phyloP scores from a whole-genome alignment of 768 basidiomycete species.

The Coprinopsis strossmayeri region DNA sequence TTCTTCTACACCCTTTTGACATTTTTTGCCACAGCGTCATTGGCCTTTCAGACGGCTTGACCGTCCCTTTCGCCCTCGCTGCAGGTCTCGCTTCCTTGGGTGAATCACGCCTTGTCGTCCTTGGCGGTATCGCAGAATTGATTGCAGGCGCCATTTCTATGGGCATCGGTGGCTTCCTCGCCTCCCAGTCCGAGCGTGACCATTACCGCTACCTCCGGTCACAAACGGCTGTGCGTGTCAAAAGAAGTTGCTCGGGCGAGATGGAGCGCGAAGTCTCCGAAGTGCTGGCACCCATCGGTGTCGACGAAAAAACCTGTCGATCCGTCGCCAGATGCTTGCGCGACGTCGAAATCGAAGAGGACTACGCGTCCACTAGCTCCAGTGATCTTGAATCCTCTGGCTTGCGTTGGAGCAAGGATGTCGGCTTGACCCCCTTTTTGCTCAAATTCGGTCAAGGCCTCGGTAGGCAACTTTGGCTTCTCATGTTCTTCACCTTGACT shows the following conservation, averaged over 20 bases:
- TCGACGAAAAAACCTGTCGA: conserved; percentile 75
- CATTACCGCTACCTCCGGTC: conserved; percentile 79
- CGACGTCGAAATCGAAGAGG: conserved; percentile 49
- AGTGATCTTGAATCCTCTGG: conserved; percentile 51
- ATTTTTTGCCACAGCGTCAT: conserved; percentile 52
- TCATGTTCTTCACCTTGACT: neutral
- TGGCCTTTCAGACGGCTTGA: conserved; percentile 86
- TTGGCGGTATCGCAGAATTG: conserved; percentile 93
- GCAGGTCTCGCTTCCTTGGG: conserved; percentile 88
- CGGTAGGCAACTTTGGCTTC: conserved; percentile 38
- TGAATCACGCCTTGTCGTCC: conserved; percentile 83
- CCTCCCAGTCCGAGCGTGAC: conserved; percentile 94
- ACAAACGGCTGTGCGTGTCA: conserved; percentile 75
- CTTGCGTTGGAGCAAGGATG: conserved; percentile 64
- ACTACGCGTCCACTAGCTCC: conserved; percentile 10
- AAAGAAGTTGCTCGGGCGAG: conserved; percentile 86
- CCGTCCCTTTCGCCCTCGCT: conserved; percentile 87
- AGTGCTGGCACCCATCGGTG: conserved; percentile 83
- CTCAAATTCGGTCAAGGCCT: conserved; percentile 95
- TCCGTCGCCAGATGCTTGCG: conserved; percentile 73
- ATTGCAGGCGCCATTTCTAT: conserved; percentile 96
- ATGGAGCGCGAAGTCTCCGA: conserved; percentile 93
- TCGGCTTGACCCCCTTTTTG: conserved; percentile 89
- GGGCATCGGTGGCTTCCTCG: conserved; percentile 98
- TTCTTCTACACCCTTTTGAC: neutral